Conservation (phyloP, 2,329 filamentous ascomycete genomes). For the Penicillium hesseltinei region DNA sequence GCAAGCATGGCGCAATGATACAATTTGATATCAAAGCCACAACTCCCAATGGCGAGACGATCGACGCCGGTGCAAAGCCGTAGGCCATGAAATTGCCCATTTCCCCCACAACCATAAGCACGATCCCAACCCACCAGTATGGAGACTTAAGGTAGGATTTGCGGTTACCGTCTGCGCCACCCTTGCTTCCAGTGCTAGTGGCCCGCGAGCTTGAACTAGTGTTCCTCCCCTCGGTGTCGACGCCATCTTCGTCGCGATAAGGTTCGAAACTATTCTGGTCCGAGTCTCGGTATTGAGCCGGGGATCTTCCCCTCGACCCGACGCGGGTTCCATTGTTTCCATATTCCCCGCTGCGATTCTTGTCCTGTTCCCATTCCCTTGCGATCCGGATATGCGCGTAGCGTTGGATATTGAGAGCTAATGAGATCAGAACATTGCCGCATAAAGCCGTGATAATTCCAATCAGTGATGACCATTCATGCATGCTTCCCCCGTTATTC, state of each 20-base stretch:
- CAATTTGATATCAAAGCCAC: conserved; percentile 96
- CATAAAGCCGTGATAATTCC: conserved; percentile 90
- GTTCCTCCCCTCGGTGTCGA: conserved; percentile 19
- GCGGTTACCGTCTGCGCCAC: conserved; percentile 45
- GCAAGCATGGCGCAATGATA: conserved; percentile 88
- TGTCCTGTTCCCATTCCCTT: conserved; percentile 62
- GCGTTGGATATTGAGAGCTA: conserved; percentile 93
- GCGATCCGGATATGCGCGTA: conserved; percentile 89
- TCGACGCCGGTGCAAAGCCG: conserved; percentile 94
- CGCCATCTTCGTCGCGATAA: conserved; percentile 37
- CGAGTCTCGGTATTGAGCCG: conserved; percentile 16
- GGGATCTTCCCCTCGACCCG: conserved; percentile 13
- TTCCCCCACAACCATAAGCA: conserved; percentile 89
- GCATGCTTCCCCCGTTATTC: conserved; percentile 21
- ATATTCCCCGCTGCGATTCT: conserved; percentile 54
- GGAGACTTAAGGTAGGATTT: conserved; percentile 83
- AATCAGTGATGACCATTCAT: conserved; percentile 83
- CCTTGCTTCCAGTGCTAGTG: conserved; percentile 39
- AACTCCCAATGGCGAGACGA: conserved; percentile 94
- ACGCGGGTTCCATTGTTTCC: conserved; percentile 14
- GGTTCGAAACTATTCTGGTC: conserved; percentile 17
- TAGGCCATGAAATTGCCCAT: conserved; percentile 96
- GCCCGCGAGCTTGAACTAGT: conserved; percentile 38
- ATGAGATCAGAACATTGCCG: conserved; percentile 89
- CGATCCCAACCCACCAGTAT: conserved; percentile 94